A percentile compares a stretch with the other conserved stretches of the same genome.
Evolutionary conservation across 495 filamentous ascomycete genomes (phyloP).

Genomic region (Talaromyces wortmannii): DNA sequence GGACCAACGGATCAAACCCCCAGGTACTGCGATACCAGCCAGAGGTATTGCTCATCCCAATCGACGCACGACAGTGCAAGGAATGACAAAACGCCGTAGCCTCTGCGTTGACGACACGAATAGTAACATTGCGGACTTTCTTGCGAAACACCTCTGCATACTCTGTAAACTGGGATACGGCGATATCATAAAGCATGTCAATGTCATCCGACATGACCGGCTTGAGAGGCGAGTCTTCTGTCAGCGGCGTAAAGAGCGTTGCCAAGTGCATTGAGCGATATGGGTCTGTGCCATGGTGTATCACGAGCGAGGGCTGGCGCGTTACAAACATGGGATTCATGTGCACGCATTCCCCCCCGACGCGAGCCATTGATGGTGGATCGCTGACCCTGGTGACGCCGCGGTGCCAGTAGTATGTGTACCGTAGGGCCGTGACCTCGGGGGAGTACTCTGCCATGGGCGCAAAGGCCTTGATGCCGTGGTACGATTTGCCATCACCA

Average conservation of each 20-base stretch:
- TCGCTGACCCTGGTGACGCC: conserved; percentile 15
- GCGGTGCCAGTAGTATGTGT: conserved; percentile 25
- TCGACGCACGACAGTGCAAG: conserved; percentile 28
- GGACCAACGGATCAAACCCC: conserved; percentile 11
- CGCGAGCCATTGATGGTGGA: not conserved
- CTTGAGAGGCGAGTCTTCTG: conserved; percentile 7
- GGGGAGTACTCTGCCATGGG: conserved; percentile 10
- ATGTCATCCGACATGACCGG: not conserved
- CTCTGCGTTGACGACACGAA: conserved; percentile 40
- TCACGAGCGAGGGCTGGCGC: conserved; percentile 6
- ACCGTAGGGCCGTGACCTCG: conserved; percentile 14
- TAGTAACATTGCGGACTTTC: conserved; percentile 13
- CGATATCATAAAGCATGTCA: conserved; percentile 6
- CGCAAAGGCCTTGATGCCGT: conserved; percentile 17
- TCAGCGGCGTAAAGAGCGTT: conserved; percentile 14
- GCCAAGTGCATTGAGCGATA: conserved; percentile 36
- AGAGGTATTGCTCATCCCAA: conserved; percentile 9
- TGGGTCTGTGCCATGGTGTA: conserved; percentile 36
- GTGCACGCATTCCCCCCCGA: conserved; percentile 1
- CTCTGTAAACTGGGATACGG: conserved; percentile 14
- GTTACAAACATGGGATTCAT: conserved; percentile 26
- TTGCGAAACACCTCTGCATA: not conserved
- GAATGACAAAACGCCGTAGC: conserved; percentile 38
- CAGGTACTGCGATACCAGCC: conserved; percentile 5
- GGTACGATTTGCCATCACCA: not conserved